These are phyloP conservation scores for Tausonia pullulans DNA, from an alignment of 1,284 basidiomycete genomes.

Conservation along the genomic window DNA sequence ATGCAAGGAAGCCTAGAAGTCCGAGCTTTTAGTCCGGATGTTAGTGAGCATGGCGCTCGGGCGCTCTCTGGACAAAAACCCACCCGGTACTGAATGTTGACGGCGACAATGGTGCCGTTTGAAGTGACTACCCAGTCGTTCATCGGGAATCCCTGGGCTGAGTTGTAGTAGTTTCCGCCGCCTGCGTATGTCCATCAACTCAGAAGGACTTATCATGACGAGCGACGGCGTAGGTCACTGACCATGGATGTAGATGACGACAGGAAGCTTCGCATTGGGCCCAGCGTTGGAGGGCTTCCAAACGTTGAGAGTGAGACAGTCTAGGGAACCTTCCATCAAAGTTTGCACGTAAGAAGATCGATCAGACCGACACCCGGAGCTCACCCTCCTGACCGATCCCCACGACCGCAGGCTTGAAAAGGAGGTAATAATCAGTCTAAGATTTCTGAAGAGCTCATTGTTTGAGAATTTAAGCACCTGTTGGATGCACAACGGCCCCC, in stretches of 20 bases:
- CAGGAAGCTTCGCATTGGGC: background rate
- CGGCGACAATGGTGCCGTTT: background rate
- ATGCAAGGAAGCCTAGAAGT: background rate
- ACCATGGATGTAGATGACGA: conserved; percentile 4
- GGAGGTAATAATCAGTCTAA: too few relatives aligned
- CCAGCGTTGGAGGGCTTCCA: background rate
- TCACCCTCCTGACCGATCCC: conserved; percentile 18
- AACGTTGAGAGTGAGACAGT: conserved; percentile 2
- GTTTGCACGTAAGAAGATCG: background rate
- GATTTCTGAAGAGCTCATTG: too few relatives aligned
- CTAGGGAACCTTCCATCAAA: background rate
- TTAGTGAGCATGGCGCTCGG: background rate
- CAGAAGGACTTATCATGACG: background rate
- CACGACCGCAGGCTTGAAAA: conserved; percentile 14
- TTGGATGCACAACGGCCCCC: conserved; percentile 20
- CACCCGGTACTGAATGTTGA: conserved; percentile 7
- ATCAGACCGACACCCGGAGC: background rate
- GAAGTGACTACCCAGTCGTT: background rate
- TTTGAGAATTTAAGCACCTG: background rate
- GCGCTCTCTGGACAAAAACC: background rate
- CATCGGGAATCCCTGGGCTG: background rate
- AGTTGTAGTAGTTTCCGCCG: conserved; percentile 3
- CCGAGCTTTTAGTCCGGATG: background rate
- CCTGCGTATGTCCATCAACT: background rate
- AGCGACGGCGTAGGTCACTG: background rate